These are phyloP conservation scores for Neofusicoccum laricinum DNA, from an alignment of 2,329 filamentous ascomycete genomes.

Conservation along the genomic window DNA sequence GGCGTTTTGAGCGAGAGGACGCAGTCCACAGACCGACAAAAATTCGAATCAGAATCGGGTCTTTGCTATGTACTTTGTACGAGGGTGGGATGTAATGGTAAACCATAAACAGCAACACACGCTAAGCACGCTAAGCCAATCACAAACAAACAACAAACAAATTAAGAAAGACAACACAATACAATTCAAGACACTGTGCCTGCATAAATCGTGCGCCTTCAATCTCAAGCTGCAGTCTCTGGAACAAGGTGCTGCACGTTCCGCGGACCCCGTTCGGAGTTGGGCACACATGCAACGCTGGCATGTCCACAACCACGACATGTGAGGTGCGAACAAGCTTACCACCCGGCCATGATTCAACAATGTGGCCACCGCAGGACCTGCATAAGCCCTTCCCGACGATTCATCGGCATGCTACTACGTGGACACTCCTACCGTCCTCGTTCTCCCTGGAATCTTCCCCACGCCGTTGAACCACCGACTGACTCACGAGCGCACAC, in stretches of 20 bases:
- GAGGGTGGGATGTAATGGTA: slow-evolving; percentile 10
- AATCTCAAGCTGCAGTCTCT: background rate
- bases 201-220: background rate
- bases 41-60: background rate
- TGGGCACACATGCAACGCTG: background rate
- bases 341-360: background rate
- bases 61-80: slow-evolving; percentile 14
- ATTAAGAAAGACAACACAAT: slow-evolving; percentile 5
- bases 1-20: slow-evolving; percentile 1
- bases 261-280: background rate
- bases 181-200: background rate
- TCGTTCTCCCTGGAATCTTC: too few species aligned
- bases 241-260: background rate
- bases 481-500: background rate
- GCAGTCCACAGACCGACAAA: background rate
- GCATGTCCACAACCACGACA: background rate
- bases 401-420: too few species aligned
- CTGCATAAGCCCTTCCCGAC: background rate
- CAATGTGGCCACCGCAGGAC: background rate
- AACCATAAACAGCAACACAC: slow-evolving; percentile 8
- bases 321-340: background rate
- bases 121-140: slow-evolving; percentile 2
- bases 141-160: slow-evolving; percentile 12
- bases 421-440: too few species aligned
- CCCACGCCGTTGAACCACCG: background rate